phyloP scores from a whole-genome alignment of 2,329 filamentous ascomycete species.

The Pestalotiopsis sp. region DNA sequence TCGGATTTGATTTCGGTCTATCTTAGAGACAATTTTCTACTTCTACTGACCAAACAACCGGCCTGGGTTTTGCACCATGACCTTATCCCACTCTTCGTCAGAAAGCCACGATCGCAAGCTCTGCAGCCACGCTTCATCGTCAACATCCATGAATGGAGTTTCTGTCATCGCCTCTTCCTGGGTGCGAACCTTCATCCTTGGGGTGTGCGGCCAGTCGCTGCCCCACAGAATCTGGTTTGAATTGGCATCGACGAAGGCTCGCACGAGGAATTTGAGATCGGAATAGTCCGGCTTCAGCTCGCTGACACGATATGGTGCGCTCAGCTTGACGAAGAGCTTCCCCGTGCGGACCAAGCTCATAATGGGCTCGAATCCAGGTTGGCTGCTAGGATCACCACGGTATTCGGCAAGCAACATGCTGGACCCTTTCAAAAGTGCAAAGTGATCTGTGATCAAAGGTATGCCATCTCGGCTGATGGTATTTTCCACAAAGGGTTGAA shows the following conservation, averaged over 20 bases:
- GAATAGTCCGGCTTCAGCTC: neutral
- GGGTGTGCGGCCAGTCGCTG: neutral
- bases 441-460: neutral
- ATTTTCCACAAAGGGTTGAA: neutral
- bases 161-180: neutral
- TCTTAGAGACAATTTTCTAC: no score
- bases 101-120: constrained; percentile 14
- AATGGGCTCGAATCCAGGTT: neutral
- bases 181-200: neutral
- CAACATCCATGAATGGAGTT: constrained; percentile 13
- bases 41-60: constrained; percentile 17
- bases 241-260: neutral
- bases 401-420: neutral
- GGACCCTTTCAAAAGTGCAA: neutral
- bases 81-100: constrained; percentile 23
- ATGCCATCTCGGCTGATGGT: neutral
- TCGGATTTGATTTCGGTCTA: no score
- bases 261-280: neutral
- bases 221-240: neutral
- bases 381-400: neutral
- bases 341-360: neutral
- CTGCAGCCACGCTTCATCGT: constrained; percentile 15
- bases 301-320: neutral
- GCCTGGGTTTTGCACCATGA: constrained; percentile 28
- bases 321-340: neutral